phyloP scores from a whole-genome alignment of 768 basidiomycete species.

The Hirschioporus abietinus region DNA sequence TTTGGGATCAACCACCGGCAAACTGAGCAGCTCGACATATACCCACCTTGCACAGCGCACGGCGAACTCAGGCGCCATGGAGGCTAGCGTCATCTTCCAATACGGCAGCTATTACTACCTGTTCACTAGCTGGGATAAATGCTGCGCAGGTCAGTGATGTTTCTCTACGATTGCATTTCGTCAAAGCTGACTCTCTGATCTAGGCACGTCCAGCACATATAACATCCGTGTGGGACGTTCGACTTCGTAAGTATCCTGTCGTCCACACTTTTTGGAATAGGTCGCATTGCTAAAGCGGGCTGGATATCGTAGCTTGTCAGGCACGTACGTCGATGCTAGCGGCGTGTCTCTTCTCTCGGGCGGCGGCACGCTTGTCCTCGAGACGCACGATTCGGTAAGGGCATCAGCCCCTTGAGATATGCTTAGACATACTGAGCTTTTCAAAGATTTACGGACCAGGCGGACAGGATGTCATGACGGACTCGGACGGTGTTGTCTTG shows the following conservation, averaged over 20 bases:
- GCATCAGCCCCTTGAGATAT: neutral
- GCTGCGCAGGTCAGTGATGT: constrained; percentile 10
- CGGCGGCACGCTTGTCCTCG: constrained; percentile 48
- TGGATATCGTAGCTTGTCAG: constrained; percentile 29
- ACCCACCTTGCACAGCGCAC: constrained; percentile 43
- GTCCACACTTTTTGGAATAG: neutral
- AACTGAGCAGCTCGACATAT: constrained; percentile 31
- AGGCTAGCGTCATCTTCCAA: constrained; percentile 44
- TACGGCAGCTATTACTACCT: constrained; percentile 44
- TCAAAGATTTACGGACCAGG: constrained; percentile 47
- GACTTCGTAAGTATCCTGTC: constrained; percentile 26
- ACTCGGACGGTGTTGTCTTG: constrained; percentile 41
- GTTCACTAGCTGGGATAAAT: constrained; percentile 43
- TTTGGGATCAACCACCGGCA: constrained; percentile 37
- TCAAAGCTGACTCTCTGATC: constrained; percentile 39
- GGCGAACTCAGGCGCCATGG: constrained; percentile 39
- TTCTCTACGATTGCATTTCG: neutral
- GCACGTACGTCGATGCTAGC: constrained; percentile 41
- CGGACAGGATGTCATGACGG: constrained; percentile 44
- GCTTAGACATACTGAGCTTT: neutral
- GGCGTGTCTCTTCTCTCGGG: constrained; percentile 41
- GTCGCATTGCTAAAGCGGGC: neutral
- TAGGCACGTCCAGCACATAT: constrained; percentile 47
- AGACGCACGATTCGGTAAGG: constrained; percentile 36
- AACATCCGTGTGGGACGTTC: constrained; percentile 56